Evolutionary conservation across 1,284 basidiomycete species (phyloP).

Genomic region (Puccinia polysora): DNA sequence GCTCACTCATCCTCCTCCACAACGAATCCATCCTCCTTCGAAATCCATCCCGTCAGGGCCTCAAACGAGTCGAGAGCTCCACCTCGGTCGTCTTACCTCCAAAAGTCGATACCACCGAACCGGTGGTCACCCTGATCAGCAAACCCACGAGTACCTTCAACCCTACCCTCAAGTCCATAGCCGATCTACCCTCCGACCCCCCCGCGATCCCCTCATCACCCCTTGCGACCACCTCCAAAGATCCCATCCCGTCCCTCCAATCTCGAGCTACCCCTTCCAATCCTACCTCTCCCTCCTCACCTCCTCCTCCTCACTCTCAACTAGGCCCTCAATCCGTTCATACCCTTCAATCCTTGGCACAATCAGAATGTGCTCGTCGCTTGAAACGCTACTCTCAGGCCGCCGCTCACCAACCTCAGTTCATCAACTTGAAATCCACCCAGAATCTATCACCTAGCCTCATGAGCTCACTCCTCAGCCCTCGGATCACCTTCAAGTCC

Average conservation of each 20-base stretch:
- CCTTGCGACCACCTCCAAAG: background rate
- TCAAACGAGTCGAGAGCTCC: slow-evolving; percentile 25
- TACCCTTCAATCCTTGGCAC: background rate
- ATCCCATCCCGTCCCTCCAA: background rate
- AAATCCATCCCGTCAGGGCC: background rate
- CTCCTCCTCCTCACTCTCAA: background rate
- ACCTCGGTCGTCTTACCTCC: slow-evolving; percentile 34
- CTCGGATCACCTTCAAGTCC: slow-evolving; percentile 28
- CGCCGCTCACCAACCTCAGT: background rate
- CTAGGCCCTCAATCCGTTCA: background rate
- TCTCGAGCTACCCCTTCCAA: background rate
- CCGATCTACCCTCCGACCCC: slow-evolving; percentile 11
- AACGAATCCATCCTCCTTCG: background rate
- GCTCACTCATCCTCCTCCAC: slow-evolving; percentile 5
- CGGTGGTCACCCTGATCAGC: slow-evolving; percentile 22
- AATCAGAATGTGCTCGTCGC: slow-evolving; percentile 15
- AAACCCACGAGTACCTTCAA: slow-evolving; percentile 31
- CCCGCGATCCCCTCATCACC: background rate
- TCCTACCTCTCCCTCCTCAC: background rate
- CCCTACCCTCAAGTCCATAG: slow-evolving; percentile 31
- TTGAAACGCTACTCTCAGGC: slow-evolving; percentile 10
- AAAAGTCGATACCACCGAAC: slow-evolving; percentile 36
- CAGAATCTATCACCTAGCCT: background rate
- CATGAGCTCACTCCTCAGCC: slow-evolving; percentile 30
- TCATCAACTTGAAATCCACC: background rate